phyloP scores from a whole-genome alignment of 108 stramenopile species.

The Fistulifera pelliculosa region DNA sequence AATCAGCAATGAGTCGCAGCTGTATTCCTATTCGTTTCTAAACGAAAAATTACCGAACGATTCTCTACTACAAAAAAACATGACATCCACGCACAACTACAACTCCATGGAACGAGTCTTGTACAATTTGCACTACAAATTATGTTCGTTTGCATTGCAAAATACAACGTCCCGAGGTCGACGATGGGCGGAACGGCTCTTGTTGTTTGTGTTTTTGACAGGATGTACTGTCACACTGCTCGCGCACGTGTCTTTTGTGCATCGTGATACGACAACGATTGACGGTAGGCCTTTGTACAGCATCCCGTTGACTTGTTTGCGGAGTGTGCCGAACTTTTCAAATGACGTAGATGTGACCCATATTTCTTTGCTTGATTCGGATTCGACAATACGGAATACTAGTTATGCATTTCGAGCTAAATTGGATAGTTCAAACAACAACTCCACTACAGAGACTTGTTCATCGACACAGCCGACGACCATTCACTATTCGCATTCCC shows the following conservation, averaged over 20 bases:
- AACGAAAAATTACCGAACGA: too few species aligned
- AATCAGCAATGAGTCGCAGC: too few species aligned
- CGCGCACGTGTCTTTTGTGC: conserved; percentile 43
- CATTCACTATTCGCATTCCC: conserved; percentile 46
- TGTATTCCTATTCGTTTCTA: too few species aligned
- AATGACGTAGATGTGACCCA: conserved; percentile 46
- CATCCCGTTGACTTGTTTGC: conserved; percentile 30
- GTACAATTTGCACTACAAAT: conserved; percentile 51
- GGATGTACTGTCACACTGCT: conserved; percentile 33
- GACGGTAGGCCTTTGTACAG: conserved; percentile 7
- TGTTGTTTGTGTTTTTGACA: conserved; percentile 44
- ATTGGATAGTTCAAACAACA: too few species aligned
- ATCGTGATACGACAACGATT: conserved; percentile 2
- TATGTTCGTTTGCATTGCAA: conserved; percentile 41
- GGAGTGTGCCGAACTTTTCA: conserved; percentile 33
- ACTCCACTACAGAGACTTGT: background rate
- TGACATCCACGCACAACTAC: too few species aligned
- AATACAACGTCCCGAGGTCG: conserved; percentile 37
- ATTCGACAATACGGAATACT: too few species aligned
- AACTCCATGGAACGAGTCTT: conserved; percentile 67
- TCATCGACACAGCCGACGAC: background rate
- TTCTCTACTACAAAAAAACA: too few species aligned
- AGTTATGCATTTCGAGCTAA: too few species aligned
- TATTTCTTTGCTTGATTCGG: conserved; percentile 18
- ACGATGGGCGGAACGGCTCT: conserved; percentile 38